phyloP scores from a whole-genome alignment of 2,329 filamentous ascomycete species.

The Ilyonectria mors-panacis region DNA sequence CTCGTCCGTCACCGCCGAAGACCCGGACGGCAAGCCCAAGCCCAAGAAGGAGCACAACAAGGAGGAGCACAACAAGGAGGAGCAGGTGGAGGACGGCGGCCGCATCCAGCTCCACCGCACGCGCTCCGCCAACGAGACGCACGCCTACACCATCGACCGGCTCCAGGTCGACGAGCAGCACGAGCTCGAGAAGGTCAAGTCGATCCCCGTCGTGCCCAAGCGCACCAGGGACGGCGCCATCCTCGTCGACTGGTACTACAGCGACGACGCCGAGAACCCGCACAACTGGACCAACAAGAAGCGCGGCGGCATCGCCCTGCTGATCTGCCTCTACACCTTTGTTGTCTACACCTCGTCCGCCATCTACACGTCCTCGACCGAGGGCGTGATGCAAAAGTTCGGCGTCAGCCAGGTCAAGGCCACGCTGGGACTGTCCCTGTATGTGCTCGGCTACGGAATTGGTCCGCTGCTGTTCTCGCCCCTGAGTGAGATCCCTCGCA shows the following conservation, averaged over 20 bases:
- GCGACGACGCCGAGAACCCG: constrained; percentile 69
- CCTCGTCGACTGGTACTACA: constrained; percentile 69
- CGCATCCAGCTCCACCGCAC: constrained; percentile 41
- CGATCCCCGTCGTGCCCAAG: constrained; percentile 64
- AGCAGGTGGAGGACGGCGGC: constrained; percentile 13
- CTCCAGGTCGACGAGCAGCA: constrained; percentile 52
- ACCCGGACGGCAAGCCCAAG: constrained; percentile 24
- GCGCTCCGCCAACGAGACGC: constrained; percentile 43
- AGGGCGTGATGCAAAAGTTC: constrained; percentile 67
- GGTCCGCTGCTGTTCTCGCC: constrained; percentile 78
- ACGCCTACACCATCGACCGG: constrained; percentile 39
- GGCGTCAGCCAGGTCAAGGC: constrained; percentile 66
- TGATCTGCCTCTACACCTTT: constrained; percentile 72
- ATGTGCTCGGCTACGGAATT: constrained; percentile 75
- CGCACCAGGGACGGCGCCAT: constrained; percentile 66
- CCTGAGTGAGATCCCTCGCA: constrained; percentile 74
- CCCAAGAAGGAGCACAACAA: constrained; percentile 27
- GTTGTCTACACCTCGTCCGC: constrained; percentile 68
- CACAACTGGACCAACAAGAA: constrained; percentile 67
- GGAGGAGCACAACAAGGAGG: constrained; percentile 26
- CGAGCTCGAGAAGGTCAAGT: constrained; percentile 59
- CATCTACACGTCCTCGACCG: constrained; percentile 63
- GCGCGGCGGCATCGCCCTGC: constrained; percentile 57
- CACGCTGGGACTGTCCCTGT: constrained; percentile 72
- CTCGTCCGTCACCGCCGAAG: constrained; percentile 42